Conservation (phyloP, 83 land plant genomes). For the Larix sibirica region DNA sequence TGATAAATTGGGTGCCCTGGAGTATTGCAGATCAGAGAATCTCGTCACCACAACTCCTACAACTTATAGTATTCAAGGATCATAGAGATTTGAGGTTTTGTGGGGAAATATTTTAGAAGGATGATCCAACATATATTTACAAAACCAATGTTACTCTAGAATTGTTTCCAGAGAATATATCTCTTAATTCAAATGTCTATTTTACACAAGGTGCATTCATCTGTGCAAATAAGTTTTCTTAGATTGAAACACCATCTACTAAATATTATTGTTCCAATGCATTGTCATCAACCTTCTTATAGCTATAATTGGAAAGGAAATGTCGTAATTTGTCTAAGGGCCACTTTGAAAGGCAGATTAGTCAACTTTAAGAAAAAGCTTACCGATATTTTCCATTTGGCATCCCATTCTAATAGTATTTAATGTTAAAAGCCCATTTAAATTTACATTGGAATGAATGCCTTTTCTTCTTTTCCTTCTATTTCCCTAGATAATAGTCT, state of each 20-base stretch:
- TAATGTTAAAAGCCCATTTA: not conserved
- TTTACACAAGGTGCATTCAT: not conserved
- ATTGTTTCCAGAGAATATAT: not conserved
- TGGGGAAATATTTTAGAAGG: constrained; percentile 1
- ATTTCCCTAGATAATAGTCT: not conserved
- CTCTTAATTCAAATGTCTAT: constrained; percentile 10
- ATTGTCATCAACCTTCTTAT: not conserved
- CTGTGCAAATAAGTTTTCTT: not conserved
- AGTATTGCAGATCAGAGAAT: not conserved
- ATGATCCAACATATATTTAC: not conserved
- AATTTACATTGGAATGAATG: not conserved
- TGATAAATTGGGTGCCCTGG: not conserved
- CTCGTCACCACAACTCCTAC: not conserved
- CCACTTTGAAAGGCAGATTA: not conserved
- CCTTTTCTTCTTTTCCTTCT: not conserved
- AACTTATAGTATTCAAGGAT: not conserved
- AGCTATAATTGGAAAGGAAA: not conserved
- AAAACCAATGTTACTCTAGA: constrained; percentile 8
- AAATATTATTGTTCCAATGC: not conserved
- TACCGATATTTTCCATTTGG: not conserved
- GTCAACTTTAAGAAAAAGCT: not conserved
- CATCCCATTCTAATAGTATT: not conserved
- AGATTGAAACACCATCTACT: not conserved
- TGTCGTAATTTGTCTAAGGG: not conserved
- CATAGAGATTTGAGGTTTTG: not conserved